Percentiles rank a stretch among this genome's conserved stretches.
phyloP scores from a whole-genome alignment of 768 basidiomycete species.

The Gyrodon lividus region DNA sequence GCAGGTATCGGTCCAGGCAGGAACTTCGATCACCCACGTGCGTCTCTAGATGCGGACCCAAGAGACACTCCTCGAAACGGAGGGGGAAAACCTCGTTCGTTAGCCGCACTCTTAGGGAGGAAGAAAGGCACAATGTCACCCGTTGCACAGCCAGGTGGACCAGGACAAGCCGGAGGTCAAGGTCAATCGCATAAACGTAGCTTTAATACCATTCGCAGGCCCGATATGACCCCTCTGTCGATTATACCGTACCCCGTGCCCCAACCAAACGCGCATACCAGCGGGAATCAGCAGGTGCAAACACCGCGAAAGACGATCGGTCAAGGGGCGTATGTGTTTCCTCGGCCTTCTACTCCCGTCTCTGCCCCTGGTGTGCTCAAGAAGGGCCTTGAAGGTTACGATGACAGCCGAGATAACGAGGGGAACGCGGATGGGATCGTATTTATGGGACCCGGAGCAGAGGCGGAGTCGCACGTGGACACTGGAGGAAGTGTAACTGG shows the following conservation, averaged over 20 bases:
- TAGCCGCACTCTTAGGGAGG: conserved; percentile 22
- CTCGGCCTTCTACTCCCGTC: conserved; percentile 18
- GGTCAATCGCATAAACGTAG: conserved; percentile 15
- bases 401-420: conserved; percentile 9
- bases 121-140: conserved; percentile 11
- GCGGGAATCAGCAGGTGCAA: conserved; percentile 9
- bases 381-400: conserved; percentile 7
- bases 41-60: not conserved
- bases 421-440: not conserved
- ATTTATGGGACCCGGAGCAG: conserved; percentile 7
- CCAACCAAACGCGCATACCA: conserved; percentile 1
- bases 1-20: not conserved
- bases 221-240: conserved; percentile 21
- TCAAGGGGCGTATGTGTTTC: conserved; percentile 10
- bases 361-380: conserved; percentile 14
- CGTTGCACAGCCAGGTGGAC: not conserved
- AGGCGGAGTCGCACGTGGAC: not conserved
- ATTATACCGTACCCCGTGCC: conserved; percentile 20
- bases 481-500: conserved; percentile 11
- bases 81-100: conserved; percentile 18
- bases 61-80: conserved; percentile 5
- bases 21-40: not conserved
- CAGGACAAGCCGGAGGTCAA: conserved; percentile 2
- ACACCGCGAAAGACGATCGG: conserved; percentile 19
- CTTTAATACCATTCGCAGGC: conserved; percentile 25